Base-by-base conservation (phyloP, 2,329 filamentous ascomycete species). In the Aspergillus uvarum region DNA sequence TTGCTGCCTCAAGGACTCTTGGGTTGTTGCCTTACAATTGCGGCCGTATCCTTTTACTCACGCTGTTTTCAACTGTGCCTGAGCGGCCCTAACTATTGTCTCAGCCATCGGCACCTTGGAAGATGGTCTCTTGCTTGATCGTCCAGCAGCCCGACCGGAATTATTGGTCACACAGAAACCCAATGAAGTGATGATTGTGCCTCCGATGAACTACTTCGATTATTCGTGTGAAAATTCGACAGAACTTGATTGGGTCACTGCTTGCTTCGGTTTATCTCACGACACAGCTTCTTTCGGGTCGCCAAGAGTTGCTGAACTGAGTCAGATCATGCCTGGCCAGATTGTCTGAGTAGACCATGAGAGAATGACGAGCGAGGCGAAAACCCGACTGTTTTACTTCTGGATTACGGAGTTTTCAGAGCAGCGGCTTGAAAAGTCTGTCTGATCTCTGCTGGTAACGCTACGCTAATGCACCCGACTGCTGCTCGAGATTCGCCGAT, bases 141-240 rank as follows among this genome's bases (percentile, higher is more conserved):
- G 19, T 42, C 56, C 49, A 62, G 53, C 58, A 63, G 63, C 59
- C 65, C 60, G 59, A 68, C 60, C 60, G 56, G 60, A 58, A 53
- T 42, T 54, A 54, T 56, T 54, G 65, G 65, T 64, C 55, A 58
- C 58, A 65, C 65, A 62, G 61, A 53, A 44, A 59, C 62, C 65
- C 65, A 67, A 63, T 54, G 26, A 55, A 60, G 47, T 48, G 58
- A 42, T 49, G 56, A 11, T 19, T 5, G 42, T 31, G 24, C 11
- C 19, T 48, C 42, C 22, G 14, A 32, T 10, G 47, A 44, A 55
- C 31, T 19, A 29, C 29, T 47, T 32, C 29, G 32, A 48, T 48
- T 12, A 5, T 12, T 14, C 26, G 14, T 5, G 11, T 38, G 16
- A 14, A 2, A 38, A 31, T 24, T 11, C 21, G 26, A 35, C 3